Evolutionary conservation across 2,329 filamentous ascomycete species (phyloP).

Genomic region (Ceratocystis smalleyi): DNA sequence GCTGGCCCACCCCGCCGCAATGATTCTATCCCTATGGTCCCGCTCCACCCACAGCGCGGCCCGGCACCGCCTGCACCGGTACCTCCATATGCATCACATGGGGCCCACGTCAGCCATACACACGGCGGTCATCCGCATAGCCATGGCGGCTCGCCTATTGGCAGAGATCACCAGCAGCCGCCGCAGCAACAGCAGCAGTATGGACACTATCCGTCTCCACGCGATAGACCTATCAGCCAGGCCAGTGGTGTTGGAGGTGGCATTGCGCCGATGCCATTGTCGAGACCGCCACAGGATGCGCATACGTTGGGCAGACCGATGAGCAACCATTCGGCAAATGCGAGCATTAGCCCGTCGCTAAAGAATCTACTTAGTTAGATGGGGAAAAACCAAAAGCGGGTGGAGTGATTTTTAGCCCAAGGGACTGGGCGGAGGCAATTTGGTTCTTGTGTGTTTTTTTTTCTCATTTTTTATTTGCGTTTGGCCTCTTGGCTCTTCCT

Average conservation of each 20-base stretch:
- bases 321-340: slow-evolving; percentile 33
- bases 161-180: neutral
- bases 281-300: slow-evolving; percentile 24
- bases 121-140: neutral
- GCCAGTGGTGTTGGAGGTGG: neutral
- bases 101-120: neutral
- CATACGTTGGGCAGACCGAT: slow-evolving; percentile 30
- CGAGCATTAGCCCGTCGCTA: slow-evolving; percentile 61
- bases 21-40: slow-evolving; percentile 7
- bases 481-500: no score
- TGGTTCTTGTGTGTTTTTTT: no score
- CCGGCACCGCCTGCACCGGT: neutral
- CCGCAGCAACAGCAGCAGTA: slow-evolving; percentile 18
- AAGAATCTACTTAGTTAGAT: slow-evolving; percentile 55
- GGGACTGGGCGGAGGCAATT: no score
- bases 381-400: neutral
- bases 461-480: neutral
- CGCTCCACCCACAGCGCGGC: slow-evolving; percentile 6
- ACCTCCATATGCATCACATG: neutral
- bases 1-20: slow-evolving; percentile 1
- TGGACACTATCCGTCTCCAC: slow-evolving; percentile 4
- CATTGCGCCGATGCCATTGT: neutral
- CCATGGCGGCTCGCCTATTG: slow-evolving; percentile 11
- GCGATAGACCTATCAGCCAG: slow-evolving; percentile 6
- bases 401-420: no score